phyloP scores from a whole-genome alignment of 176 grass and related monocot species.

The Zoysia pacifica region DNA sequence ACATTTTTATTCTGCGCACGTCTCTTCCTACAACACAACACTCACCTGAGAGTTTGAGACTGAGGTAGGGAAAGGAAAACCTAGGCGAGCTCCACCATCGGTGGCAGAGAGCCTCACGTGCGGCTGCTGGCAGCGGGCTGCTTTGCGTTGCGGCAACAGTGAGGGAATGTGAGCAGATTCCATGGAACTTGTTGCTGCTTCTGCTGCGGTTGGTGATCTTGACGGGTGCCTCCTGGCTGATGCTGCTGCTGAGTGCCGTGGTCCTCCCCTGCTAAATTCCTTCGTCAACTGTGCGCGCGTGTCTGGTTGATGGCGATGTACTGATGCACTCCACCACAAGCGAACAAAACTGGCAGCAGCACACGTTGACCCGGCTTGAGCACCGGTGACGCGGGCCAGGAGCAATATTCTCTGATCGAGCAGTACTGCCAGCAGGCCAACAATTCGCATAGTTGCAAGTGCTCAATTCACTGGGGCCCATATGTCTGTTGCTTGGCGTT shows the following conservation, averaged over 20 bases:
- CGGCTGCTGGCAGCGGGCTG: neutral
- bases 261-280: conserved; percentile 22
- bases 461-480: neutral
- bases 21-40: neutral
- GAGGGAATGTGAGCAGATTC: conserved; percentile 39
- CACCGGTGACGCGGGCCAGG: neutral
- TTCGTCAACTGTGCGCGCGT: neutral
- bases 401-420: neutral
- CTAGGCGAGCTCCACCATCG: neutral
- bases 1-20: no score
- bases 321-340: conserved; percentile 45
- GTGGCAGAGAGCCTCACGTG: conserved; percentile 28
- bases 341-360: conserved; percentile 40
- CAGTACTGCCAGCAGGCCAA: neutral
- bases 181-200: conserved; percentile 21
- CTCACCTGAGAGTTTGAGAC: neutral
- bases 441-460: neutral
- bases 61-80: neutral
- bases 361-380: neutral
- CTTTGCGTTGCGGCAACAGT: neutral
- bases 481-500: neutral
- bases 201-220: conserved; percentile 37
- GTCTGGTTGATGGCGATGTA: conserved; percentile 42
- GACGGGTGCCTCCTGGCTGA: neutral
- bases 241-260: conserved; percentile 20